Conservation (phyloP, 208 protist species). For the Zelonia costaricensis region DNA sequence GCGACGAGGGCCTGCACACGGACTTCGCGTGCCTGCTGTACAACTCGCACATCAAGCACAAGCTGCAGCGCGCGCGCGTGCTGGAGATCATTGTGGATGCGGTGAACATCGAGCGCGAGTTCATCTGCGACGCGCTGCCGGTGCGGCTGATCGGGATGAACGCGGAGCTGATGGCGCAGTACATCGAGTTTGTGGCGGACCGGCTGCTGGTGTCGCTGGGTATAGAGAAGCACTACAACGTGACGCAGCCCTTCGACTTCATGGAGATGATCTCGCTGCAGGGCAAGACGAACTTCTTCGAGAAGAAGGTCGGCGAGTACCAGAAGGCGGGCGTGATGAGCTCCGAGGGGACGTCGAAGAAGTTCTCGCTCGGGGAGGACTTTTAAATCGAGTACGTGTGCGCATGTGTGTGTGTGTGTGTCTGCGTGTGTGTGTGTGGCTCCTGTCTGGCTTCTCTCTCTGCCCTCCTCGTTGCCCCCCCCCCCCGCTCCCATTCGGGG, state of each 20-base stretch:
- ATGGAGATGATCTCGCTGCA: constrained; percentile 99
- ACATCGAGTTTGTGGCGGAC: constrained; percentile 99
- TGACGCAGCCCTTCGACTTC: constrained; percentile 99
- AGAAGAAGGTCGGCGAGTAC: constrained; percentile 99
- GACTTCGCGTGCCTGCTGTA: constrained; percentile 99
- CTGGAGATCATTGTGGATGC: constrained; percentile 94
- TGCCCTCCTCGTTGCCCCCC: too few species aligned
- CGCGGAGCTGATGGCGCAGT: constrained; percentile 96
- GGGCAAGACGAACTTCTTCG: constrained; percentile 99
- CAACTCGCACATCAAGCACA: constrained; percentile 92
- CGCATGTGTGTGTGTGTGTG: background rate
- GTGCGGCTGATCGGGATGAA: constrained; percentile 99
- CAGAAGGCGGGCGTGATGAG: constrained; percentile 97
- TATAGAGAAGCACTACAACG: constrained; percentile 95
- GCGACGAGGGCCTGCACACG: constrained; percentile 99
- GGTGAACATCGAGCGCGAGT: constrained; percentile 97
- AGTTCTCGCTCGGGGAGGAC: constrained; percentile 91
- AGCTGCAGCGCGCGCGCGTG: constrained; percentile 83
- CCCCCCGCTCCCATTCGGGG: too few species aligned
- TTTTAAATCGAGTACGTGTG: too few species aligned
- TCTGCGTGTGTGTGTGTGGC: background rate
- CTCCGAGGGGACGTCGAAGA: constrained; percentile 64
- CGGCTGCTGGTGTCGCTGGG: constrained; percentile 97
- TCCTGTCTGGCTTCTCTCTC: background rate
- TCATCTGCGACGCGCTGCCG: constrained; percentile 97